Evolutionary conservation across 1,284 basidiomycete genomes (phyloP), one percentile per base, ranked within the genome.

Genomic region (Rhodotorula sp.): DNA sequence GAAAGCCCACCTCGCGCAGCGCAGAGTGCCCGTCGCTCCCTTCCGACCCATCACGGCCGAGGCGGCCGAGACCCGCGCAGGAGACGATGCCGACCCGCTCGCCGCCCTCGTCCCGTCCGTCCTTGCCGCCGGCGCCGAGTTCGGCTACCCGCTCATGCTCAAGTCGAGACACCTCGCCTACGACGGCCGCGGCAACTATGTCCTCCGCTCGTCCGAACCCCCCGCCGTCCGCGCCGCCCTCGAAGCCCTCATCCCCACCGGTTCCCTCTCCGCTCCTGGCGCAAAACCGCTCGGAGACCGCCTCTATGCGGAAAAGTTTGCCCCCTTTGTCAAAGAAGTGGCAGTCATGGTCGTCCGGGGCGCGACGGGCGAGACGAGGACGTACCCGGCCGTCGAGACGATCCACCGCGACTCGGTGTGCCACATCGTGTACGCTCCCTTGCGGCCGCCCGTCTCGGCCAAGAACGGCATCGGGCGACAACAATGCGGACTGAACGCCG

Each of bases 301-400:
- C 1, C 84, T 98, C 7, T 99, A 99, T 78, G 96, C 93, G 0
- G 96, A 99, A 81, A 91, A 90, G 78, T 97, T 93, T 90, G 91
- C 95, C 0, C 88, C 90, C 0, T 98, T 99, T 78, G 84, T 85
- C 51, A 90, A 90, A 79, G 96, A 99, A 81, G 89, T 98, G 43
- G 94, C 96, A 0, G 95, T 99, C 60, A 97, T 99, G 92, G 97
- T 99, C 20, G 95, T 98, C 3, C 88, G 93, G 39, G 88, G 90
- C 21, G 85, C 84, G 12, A 81, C 84, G 26, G 95, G 93, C 20
- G 86, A 92, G 68, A 89, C 95, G 6, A 81, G 83, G 39, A 90
- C 91, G 14, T 99, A 99, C 80, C 93, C 96, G 34, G 89, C 89
- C 1, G 97, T 98, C 34, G 94, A 99, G 83, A 99, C 97, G 0